Evolutionary conservation across 805 yeast species (phyloP).

Genomic region (Isabelozyma rhagii): DNA sequence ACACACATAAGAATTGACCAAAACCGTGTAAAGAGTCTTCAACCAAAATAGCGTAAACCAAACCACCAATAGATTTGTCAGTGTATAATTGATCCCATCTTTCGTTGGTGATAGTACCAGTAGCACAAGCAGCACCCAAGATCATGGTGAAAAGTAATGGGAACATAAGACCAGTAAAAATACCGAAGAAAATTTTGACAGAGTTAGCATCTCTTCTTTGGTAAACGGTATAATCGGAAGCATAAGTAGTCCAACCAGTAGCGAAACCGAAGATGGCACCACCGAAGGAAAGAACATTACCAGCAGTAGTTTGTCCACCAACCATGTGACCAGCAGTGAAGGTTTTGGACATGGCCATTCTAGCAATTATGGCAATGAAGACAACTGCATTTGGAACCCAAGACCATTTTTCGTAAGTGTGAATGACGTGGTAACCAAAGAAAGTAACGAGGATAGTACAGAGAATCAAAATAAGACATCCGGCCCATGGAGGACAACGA

Average conservation of each 20-base stretch:
- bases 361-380: slow-evolving; percentile 74
- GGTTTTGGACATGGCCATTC: slow-evolving; percentile 64
- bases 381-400: slow-evolving; percentile 81
- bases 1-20: slow-evolving; percentile 85
- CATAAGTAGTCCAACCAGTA: slow-evolving; percentile 91
- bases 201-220: slow-evolving; percentile 66
- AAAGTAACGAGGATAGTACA: slow-evolving; percentile 71
- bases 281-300: slow-evolving; percentile 75
- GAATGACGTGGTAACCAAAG: slow-evolving; percentile 83
- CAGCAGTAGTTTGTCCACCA: slow-evolving; percentile 69
- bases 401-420: slow-evolving; percentile 75
- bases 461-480: slow-evolving; percentile 68
- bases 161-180: slow-evolving; percentile 58
- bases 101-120: slow-evolving; percentile 52
- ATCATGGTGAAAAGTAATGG: slow-evolving; percentile 73
- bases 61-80: slow-evolving; percentile 69
- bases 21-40: slow-evolving; percentile 80
- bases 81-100: slow-evolving; percentile 51
- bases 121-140: slow-evolving; percentile 83
- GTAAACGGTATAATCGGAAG: slow-evolving; percentile 89
- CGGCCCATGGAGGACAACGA: slow-evolving; percentile 85
- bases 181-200: slow-evolving; percentile 58
- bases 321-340: slow-evolving; percentile 51
- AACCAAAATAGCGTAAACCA: slow-evolving; percentile 74
- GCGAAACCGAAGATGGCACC: slow-evolving; percentile 84